These are phyloP conservation scores for Candida pseudofarinosa DNA, from an alignment of 805 yeast genomes.

Conservation along the genomic window DNA sequence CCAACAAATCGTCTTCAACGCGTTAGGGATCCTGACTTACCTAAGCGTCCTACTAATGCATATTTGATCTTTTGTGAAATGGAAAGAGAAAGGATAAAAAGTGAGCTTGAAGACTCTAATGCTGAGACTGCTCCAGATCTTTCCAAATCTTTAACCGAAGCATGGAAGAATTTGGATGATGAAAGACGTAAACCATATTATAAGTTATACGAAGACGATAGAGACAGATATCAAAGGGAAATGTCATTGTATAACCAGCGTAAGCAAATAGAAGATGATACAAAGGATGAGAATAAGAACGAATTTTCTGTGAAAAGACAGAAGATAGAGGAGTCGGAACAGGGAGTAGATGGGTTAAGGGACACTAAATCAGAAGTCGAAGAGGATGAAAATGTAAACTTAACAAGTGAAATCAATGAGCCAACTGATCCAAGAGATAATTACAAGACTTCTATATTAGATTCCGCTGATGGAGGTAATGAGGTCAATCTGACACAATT, in stretches of 20 bases:
- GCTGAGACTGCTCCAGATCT: conserved; percentile 56
- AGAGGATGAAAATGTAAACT: background rate
- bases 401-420: background rate
- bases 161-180: conserved; percentile 74
- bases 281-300: conserved; percentile 4
- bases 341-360: background rate
- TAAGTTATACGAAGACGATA: conserved; percentile 73
- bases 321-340: conserved; percentile 9
- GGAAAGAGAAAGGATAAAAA: conserved; percentile 70
- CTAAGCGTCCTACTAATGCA: conserved; percentile 88
- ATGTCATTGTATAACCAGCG: conserved; percentile 51
- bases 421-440: background rate
- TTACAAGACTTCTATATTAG: background rate
- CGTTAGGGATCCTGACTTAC: conserved; percentile 76
- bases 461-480: background rate
- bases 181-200: conserved; percentile 70
- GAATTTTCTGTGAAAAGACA: conserved; percentile 7
- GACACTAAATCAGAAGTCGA: conserved; percentile 2
- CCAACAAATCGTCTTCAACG: conserved; percentile 28
- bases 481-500: background rate
- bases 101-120: conserved; percentile 48
- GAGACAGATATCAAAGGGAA: conserved; percentile 68
- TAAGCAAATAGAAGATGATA: conserved; percentile 14
- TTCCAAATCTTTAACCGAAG: conserved; percentile 75
- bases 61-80: conserved; percentile 82